Conservation (phyloP, 371 early-diverging fungal genomes). For the Umbelopsis sp. region DNA sequence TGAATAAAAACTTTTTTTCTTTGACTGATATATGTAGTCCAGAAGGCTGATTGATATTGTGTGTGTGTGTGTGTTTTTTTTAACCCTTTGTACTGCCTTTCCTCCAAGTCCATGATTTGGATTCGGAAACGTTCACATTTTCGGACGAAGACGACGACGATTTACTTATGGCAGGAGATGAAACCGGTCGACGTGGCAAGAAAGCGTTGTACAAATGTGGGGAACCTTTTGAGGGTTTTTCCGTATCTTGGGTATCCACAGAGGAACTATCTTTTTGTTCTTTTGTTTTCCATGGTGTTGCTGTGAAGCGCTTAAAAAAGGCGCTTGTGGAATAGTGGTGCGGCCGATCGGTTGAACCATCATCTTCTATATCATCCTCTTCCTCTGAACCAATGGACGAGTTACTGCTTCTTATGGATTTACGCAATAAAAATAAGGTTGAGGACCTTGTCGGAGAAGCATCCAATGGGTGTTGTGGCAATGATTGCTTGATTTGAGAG, state of each 20-base stretch:
- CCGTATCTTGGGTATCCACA: neutral
- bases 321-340: neutral
- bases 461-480: conserved; percentile 36
- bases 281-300: conserved; percentile 10
- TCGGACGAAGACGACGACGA: neutral
- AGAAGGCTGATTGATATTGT: no score
- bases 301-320: neutral
- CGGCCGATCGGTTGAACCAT: neutral
- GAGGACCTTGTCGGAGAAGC: conserved; percentile 9
- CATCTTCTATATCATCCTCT: neutral
- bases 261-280: neutral
- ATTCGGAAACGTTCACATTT: neutral
- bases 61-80: neutral
- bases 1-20: neutral
- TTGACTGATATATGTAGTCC: no score
- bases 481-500: neutral
- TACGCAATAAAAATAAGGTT: neutral
- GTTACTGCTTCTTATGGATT: neutral
- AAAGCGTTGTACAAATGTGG: neutral
- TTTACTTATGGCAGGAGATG: conserved; percentile 3
- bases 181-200: neutral
- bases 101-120: conserved; percentile 13
- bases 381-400: conserved; percentile 7
- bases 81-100: conserved; percentile 1
- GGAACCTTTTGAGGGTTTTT: neutral